Evolutionary conservation across 495 filamentous ascomycete species (phyloP), one percentile per base, ranked within the genome.

Genomic region (Beverwykella pulmonaria): DNA sequence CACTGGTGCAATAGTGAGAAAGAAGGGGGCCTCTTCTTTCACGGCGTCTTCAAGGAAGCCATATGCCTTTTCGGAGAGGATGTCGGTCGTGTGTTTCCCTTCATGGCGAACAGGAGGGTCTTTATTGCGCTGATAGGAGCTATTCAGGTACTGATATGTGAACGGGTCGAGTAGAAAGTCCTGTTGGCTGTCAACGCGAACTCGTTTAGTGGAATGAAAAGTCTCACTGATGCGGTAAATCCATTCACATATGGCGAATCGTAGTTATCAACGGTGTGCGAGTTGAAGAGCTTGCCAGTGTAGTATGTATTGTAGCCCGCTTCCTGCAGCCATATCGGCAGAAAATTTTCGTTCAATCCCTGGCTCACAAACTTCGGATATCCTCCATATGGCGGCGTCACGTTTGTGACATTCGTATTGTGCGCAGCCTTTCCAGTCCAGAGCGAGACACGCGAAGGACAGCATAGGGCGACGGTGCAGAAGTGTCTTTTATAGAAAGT

Each of bases 361-460:
- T 86, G 84, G 8, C 76, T 75, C 29, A 88, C 74, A 61, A 91
- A 90, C 63, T 90, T 90, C 39, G 87, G 87, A 66, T 89, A 90
- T 7, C 88, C 88, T 14, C 88, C 73, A 62, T 74, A 73, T 12
- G 75, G 88, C 0, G 87, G 86, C 25, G 70, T 77, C 8, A 91
- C 85, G 60, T 89, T 86, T 0, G 88, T 91, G 7, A 91, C 87
- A 64, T 91, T 91, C 19, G 88, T 90, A 70, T 91, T 91, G 73
- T 91, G 88, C 1, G 87, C 86, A 36, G 83, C 79, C 67, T 84
- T 83, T 17, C 88, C 88, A 0, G 87, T 90, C 85, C 73, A 77
- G 23, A 77, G 52, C 7, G 32, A 63, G 8, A 74, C 75, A 3
- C 75, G 73, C 8, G 75, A 77, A 12, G 75, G 75, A 49, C 75